phyloP scores from a whole-genome alignment of 495 filamentous ascomycete species.

The Trichoderma parareesei region DNA sequence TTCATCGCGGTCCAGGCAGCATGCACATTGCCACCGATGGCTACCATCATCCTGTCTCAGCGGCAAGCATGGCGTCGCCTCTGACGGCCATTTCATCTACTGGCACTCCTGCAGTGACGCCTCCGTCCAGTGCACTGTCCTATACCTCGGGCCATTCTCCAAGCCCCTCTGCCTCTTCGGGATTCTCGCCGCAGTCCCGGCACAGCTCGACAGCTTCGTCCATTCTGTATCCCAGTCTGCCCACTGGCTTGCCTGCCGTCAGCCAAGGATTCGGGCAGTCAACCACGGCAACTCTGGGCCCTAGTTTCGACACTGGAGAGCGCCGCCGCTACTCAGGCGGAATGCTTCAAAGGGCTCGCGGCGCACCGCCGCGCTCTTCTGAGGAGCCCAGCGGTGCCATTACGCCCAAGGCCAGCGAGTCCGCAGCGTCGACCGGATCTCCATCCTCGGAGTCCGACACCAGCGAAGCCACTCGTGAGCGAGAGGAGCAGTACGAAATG shows the following conservation, averaged over 20 bases:
- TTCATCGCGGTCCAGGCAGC: conserved; percentile 37
- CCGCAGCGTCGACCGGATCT: conserved; percentile 30
- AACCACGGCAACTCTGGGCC: conserved; percentile 69
- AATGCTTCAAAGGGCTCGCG: conserved; percentile 65
- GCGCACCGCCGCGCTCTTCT: conserved; percentile 27
- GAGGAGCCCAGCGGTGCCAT: conserved; percentile 44
- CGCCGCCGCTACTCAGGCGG: conserved; percentile 83
- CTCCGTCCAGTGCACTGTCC: conserved; percentile 76
- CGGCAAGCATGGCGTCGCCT: conserved; percentile 49
- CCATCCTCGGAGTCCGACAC: conserved; percentile 35
- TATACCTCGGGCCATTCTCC: conserved; percentile 86
- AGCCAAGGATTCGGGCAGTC: conserved; percentile 58
- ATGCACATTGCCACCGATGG: conserved; percentile 42
- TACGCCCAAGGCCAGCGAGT: conserved; percentile 41
- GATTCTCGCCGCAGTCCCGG: conserved; percentile 57
- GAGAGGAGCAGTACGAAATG: conserved; percentile 49
- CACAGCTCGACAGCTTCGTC: conserved; percentile 46
- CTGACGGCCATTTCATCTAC: conserved; percentile 48
- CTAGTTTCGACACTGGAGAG: conserved; percentile 69
- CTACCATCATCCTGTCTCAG: conserved; percentile 42
- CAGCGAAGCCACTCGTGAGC: conserved; percentile 31
- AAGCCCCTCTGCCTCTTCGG: conserved; percentile 47
- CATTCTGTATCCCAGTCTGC: conserved; percentile 73
- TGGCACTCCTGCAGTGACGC: conserved; percentile 79
- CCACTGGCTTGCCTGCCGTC: conserved; percentile 49